Percentiles rank a stretch among this genome's conserved stretches.
Conservation (phyloP, 1,284 basidiomycete genomes). For the Puccinia sorghi region DNA sequence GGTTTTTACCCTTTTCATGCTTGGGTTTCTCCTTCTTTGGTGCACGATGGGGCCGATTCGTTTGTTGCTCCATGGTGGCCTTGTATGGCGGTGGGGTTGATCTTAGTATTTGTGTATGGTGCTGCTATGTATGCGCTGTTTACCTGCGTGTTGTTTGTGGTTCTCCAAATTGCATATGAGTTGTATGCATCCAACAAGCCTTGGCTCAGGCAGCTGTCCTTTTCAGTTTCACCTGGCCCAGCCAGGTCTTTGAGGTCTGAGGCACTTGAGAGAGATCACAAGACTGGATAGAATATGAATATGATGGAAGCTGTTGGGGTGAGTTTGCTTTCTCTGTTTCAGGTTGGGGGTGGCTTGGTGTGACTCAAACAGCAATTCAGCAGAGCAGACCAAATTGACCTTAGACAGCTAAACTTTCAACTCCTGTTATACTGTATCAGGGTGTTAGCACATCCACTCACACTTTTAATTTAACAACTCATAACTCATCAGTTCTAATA, state of each 20-base stretch:
- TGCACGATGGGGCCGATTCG: slow-evolving; percentile 61
- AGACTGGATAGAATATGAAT: no score
- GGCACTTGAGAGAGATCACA: no score
- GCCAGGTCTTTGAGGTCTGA: no score
- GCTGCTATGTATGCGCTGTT: background rate
- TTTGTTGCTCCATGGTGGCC: slow-evolving; percentile 50
- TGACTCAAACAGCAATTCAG: background rate
- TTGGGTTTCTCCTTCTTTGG: slow-evolving; percentile 65
- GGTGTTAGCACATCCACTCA: background rate
- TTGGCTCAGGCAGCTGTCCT: no score
- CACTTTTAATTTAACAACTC: no score
- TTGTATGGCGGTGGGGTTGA: background rate
- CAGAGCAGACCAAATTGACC: background rate
- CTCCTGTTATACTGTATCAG: background rate
- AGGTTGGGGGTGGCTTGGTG: no score
- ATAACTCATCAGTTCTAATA: no score
- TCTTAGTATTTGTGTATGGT: background rate
- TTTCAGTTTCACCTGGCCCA: no score
- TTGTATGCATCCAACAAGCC: background rate
- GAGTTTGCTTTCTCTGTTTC: no score
- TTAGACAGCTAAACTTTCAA: background rate
- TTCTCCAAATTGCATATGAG: slow-evolving; percentile 11
- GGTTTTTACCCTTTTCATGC: slow-evolving; percentile 72
- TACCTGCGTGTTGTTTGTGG: background rate
- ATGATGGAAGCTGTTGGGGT: no score